Evolutionary conservation across 345 rosid genomes (phyloP).

Genomic region (Moricandia arvensis): DNA sequence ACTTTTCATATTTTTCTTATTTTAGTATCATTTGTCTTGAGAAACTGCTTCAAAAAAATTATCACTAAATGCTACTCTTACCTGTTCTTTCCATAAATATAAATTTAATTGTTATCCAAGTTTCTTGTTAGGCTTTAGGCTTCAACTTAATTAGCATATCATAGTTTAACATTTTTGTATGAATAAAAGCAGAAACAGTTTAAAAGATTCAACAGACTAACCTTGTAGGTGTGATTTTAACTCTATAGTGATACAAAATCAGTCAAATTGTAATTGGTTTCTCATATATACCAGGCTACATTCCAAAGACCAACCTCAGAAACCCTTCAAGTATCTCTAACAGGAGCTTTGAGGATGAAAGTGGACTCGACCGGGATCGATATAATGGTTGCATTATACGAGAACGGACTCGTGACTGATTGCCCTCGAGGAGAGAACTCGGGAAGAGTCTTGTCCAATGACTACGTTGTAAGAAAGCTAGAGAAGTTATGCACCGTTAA

Average conservation of each 20-base stretch:
- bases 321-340: constrained; percentile 51
- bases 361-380: constrained; percentile 56
- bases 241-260: neutral
- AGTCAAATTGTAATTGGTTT: neutral
- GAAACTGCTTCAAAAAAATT: too few species aligned
- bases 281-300: constrained; percentile 46
- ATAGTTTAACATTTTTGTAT: neutral
- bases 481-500: constrained; percentile 66
- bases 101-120: neutral
- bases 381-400: constrained; percentile 76
- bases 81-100: neutral
- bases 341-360: constrained; percentile 59
- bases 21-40: too few species aligned
- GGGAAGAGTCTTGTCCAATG: constrained; percentile 65
- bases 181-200: neutral
- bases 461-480: constrained; percentile 73
- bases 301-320: constrained; percentile 62
- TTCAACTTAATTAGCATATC: neutral
- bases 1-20: too few species aligned
- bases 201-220: neutral
- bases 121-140: neutral
- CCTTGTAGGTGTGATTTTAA: neutral
- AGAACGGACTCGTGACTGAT: constrained; percentile 62
- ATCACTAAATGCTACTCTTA: too few species aligned
- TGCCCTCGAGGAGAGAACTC: constrained; percentile 71